These are phyloP conservation scores for Cladosporium sp. DNA, from an alignment of 2,329 filamentous ascomycete genomes.

Conservation along the genomic window DNA sequence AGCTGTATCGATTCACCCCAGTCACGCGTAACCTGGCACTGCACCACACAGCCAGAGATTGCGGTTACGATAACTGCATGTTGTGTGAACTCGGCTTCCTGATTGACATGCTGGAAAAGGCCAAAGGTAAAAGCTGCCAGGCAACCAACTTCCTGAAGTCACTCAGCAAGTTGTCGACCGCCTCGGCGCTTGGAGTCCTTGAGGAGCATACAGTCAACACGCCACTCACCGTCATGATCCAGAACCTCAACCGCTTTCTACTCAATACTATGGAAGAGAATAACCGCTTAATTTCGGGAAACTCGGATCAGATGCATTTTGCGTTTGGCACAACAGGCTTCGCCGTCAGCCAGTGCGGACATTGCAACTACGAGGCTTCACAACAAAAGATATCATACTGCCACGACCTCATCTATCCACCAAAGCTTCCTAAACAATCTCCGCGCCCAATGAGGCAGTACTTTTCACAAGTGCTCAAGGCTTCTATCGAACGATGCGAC, in stretches of 20 bases:
- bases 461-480: constrained; percentile 89
- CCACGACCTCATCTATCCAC: constrained; percentile 79
- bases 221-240: constrained; percentile 73
- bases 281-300: constrained; percentile 60
- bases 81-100: constrained; percentile 92
- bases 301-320: constrained; percentile 63
- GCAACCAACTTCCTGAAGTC: constrained; percentile 92
- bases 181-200: constrained; percentile 68
- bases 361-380: constrained; percentile 80
- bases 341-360: constrained; percentile 73
- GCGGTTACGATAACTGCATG: constrained; percentile 74
- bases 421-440: constrained; percentile 34
- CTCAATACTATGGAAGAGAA: constrained; percentile 65
- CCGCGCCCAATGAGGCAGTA: constrained; percentile 48
- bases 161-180: constrained; percentile 75
- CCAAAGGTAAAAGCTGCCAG: constrained; percentile 87
- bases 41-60: constrained; percentile 80
- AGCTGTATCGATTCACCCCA: constrained; percentile 86
- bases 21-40: constrained; percentile 81
- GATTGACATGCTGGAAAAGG: constrained; percentile 97
- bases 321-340: constrained; percentile 64
- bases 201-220: constrained; percentile 74
- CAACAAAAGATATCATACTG: constrained; percentile 72
- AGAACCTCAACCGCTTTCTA: constrained; percentile 78
- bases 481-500: constrained; percentile 82